phyloP scores from a whole-genome alignment of 805 yeast species.

The Teunomyces kruisii region DNA sequence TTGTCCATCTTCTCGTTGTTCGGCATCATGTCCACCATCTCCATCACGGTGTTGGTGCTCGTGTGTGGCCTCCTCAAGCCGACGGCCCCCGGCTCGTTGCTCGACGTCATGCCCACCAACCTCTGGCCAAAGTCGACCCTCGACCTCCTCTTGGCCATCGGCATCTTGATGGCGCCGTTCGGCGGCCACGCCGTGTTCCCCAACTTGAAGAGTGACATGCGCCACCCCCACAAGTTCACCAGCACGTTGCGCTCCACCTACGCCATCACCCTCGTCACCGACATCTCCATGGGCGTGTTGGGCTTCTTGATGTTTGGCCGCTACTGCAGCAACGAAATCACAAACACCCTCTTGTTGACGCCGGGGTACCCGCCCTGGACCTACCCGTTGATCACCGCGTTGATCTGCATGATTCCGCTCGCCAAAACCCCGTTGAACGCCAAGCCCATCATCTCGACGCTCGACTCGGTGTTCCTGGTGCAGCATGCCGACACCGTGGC shows the following conservation, averaged over 20 bases:
- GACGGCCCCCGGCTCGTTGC: conserved; percentile 54
- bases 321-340: conserved; percentile 66
- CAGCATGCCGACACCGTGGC: background rate
- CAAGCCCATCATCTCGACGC: conserved; percentile 39
- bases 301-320: conserved; percentile 84
- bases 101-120: conserved; percentile 43
- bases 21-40: conserved; percentile 57
- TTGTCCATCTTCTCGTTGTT: conserved; percentile 54
- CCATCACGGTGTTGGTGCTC: conserved; percentile 46
- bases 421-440: conserved; percentile 41
- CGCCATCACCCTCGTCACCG: conserved; percentile 56
- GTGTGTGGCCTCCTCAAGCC: conserved; percentile 45
- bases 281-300: conserved; percentile 57
- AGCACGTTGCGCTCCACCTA: conserved; percentile 56
- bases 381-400: conserved; percentile 25
- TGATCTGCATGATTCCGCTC: conserved; percentile 41
- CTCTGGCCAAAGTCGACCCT: conserved; percentile 31
- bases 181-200: conserved; percentile 87
- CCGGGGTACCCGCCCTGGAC: conserved; percentile 67
- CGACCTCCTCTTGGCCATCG: conserved; percentile 51
- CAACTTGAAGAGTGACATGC: conserved; percentile 71
- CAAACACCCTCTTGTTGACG: conserved; percentile 69
- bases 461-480: conserved; percentile 27
- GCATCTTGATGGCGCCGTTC: conserved; percentile 74
- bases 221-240: conserved; percentile 63